Conservation (phyloP, 2,329 filamentous ascomycete species). For the Penicillium sp. region DNA sequence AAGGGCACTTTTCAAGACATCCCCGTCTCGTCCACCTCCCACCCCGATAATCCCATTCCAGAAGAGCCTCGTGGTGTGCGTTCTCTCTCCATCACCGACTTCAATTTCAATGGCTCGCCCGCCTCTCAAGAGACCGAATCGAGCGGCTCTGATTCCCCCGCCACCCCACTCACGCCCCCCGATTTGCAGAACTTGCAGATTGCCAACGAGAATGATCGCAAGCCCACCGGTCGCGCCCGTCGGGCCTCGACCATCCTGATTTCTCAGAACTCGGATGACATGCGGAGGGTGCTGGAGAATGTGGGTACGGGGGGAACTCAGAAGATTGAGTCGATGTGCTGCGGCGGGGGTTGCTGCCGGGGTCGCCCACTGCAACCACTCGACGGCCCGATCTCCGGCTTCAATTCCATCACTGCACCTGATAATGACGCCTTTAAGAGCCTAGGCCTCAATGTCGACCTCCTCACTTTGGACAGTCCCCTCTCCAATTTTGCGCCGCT, state of each 20-base stretch:
- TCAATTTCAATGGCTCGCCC: slow-evolving; percentile 31
- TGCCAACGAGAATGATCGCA: slow-evolving; percentile 12
- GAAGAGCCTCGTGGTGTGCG: slow-evolving; percentile 49
- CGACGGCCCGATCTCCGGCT: slow-evolving; percentile 41
- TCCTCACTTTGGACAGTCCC: slow-evolving; percentile 70
- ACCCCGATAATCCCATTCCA: slow-evolving; percentile 53
- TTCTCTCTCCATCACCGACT: slow-evolving; percentile 41
- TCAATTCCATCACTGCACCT: slow-evolving; percentile 53
- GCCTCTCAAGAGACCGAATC: slow-evolving; percentile 40
- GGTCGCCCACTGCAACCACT: slow-evolving; percentile 58
- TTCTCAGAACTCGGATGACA: slow-evolving; percentile 63
- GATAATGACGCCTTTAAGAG: slow-evolving; percentile 85
- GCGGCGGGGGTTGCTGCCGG: slow-evolving; percentile 68
- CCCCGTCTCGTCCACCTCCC: slow-evolving; percentile 47
- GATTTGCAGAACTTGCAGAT: slow-evolving; percentile 42
- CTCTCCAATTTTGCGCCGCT: slow-evolving; percentile 73
- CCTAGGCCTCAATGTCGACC: slow-evolving; percentile 74
- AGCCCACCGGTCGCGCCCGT: slow-evolving; percentile 36
- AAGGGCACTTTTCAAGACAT: slow-evolving; percentile 34
- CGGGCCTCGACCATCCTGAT: slow-evolving; percentile 56
- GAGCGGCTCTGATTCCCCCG: slow-evolving; percentile 41
- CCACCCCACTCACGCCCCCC: slow-evolving; percentile 48
- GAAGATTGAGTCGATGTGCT: slow-evolving; percentile 66
- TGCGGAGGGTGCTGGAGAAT: slow-evolving; percentile 61
- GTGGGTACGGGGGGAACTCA: slow-evolving; percentile 58